phyloP scores from a whole-genome alignment of 1,284 basidiomycete species.

The Marasmius tenuissimus region DNA sequence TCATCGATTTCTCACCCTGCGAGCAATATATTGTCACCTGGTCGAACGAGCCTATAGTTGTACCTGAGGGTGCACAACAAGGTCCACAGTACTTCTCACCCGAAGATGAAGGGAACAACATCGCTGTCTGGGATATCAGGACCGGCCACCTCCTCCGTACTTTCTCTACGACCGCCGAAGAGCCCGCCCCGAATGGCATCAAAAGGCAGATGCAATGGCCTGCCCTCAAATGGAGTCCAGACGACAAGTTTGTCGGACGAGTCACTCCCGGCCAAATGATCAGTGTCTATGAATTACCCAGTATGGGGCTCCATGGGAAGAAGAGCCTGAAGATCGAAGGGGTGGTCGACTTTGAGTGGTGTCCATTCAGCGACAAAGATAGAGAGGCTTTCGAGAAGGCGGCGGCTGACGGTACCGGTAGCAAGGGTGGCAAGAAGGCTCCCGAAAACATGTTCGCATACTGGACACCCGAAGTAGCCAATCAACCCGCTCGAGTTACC shows the following conservation, averaged over 20 bases:
- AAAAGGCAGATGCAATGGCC: conserved; percentile 94
- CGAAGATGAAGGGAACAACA: conserved; percentile 96
- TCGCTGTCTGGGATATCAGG: conserved; percentile 98
- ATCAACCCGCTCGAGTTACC: conserved; percentile 97
- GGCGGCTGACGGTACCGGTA: conserved; percentile 36
- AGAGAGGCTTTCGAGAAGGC: conserved; percentile 68
- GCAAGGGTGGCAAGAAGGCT: conserved; percentile 61
- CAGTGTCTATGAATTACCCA: conserved; percentile 94
- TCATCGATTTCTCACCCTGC: conserved; percentile 97
- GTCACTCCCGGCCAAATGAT: conserved; percentile 91
- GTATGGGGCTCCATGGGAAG: conserved; percentile 94
- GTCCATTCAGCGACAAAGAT: conserved; percentile 90
- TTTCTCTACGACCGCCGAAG: conserved; percentile 75
- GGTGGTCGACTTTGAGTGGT: conserved; percentile 99
- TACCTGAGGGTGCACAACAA: conserved; percentile 80
- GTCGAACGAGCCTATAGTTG: conserved; percentile 93
- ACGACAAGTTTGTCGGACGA: conserved; percentile 94
- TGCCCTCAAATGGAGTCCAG: conserved; percentile 95
- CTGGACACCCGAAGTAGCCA: conserved; percentile 96
- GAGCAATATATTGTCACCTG: conserved; percentile 98
- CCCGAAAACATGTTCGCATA: conserved; percentile 94
- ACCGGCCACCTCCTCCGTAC: conserved; percentile 92
- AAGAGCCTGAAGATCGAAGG: conserved; percentile 99
- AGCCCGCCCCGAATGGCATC: conserved; percentile 48
- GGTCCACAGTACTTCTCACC: conserved; percentile 87